Evolutionary conservation across 371 early-diverging fungal genomes (phyloP), one percentile per base, ranked within the genome.

Genomic region (Mucor velutinosus): DNA sequence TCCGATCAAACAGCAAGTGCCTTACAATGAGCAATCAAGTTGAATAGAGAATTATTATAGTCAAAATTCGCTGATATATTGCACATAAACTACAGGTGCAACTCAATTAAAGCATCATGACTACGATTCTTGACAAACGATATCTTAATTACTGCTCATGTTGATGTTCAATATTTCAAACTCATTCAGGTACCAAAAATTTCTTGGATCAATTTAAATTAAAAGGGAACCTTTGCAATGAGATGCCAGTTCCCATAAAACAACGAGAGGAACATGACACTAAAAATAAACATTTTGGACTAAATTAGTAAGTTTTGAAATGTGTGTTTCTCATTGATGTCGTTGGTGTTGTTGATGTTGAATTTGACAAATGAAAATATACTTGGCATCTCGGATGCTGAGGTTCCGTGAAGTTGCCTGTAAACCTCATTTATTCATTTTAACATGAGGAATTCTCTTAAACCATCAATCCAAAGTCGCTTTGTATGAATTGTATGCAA

Each of bases 161-260:
- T 14, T 43, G 45, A 7, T 43, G 19, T 30, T 30, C 15, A 6
- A 43, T 19, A 47, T 47, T 47, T 51, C 10, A 19, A 51, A 51
- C 51, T 25, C 21, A 51, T 12, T 51, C 51, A 51, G 51, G 51
- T 0, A 51, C 51, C 12, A 23, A 25, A n/a, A 23, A 23, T 21
- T 19, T 47, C 47, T 47, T 47, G 51, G 23, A 51, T 51, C 51
- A 51, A 25, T 51, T 51, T 21, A 49, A 51, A 23, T 51, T 51
- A 51, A 49, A 49, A 43, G 43, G 43, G 43, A 49, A 49, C 51
- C 37, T 37, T 23, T 25, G 51, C 17, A 19, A 33, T 33, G 33
- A 45, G 51, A 12, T 51, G 51, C 37, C 51, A 51, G 51, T 51
- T 51, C 51, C 51, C 51, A 51, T 51, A 47, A 51, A 51, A 51